These are phyloP conservation scores for Biscutella laevigata DNA, from an alignment of 441 rosid species.

Conservation along the genomic window DNA sequence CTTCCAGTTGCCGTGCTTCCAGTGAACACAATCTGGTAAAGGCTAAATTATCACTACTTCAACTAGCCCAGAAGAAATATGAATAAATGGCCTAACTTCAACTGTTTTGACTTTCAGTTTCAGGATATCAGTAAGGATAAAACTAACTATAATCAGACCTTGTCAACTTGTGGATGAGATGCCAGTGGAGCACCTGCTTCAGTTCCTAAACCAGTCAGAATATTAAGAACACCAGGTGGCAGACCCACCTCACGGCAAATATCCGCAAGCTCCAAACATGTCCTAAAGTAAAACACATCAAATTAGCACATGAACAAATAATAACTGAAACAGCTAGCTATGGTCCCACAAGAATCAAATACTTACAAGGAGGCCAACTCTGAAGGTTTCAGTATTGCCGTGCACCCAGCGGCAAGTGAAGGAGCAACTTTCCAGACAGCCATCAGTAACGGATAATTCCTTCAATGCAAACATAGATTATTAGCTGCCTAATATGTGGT, in stretches of 20 bases:
- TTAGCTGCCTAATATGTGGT: slow-evolving; percentile 14
- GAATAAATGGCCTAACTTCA: neutral
- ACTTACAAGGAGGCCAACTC: slow-evolving; percentile 83
- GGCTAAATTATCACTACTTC: slow-evolving; percentile 17
- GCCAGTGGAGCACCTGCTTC: slow-evolving; percentile 98
- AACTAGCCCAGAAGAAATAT: neutral
- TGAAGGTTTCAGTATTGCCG: slow-evolving; percentile 90
- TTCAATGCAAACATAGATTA: slow-evolving; percentile 28
- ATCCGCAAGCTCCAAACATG: slow-evolving; percentile 96
- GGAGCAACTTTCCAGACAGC: slow-evolving; percentile 99
- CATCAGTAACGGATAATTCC: slow-evolving; percentile 96
- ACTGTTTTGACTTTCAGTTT: slow-evolving; percentile 11
- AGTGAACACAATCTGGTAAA: slow-evolving; percentile 75
- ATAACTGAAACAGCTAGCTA: slow-evolving; percentile 11
- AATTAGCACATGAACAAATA: slow-evolving; percentile 2
- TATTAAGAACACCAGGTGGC: slow-evolving; percentile 90
- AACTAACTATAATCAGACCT: slow-evolving; percentile 40
- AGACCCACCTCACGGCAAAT: slow-evolving; percentile 87
- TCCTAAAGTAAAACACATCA: slow-evolving; percentile 41
- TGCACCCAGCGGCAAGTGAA: slow-evolving; percentile 95
- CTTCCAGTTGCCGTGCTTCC: slow-evolving; percentile 93
- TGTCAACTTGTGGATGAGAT: slow-evolving; percentile 82
- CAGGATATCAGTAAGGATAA: slow-evolving; percentile 4
- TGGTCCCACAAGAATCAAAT: slow-evolving; percentile 4
- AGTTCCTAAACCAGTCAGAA: slow-evolving; percentile 84